phyloP scores from a whole-genome alignment of 345 rosid species.

The Acer saccharum region DNA sequence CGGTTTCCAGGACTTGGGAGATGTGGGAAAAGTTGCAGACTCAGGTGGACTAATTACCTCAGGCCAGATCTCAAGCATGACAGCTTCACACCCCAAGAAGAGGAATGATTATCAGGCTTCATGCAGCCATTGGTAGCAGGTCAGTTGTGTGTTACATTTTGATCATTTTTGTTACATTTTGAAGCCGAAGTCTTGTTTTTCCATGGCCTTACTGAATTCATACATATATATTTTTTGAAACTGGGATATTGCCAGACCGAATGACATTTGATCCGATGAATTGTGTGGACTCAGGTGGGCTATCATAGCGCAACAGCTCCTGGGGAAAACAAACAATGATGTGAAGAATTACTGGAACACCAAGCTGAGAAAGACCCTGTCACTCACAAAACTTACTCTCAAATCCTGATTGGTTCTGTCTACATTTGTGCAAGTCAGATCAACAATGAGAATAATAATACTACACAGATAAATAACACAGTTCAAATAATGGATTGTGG shows the following conservation, averaged over 20 bases:
- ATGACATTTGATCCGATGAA: not conserved
- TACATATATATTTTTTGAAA: too few species aligned
- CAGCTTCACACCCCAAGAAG: conserved; percentile 80
- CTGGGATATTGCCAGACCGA: too few species aligned
- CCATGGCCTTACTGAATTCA: too few species aligned
- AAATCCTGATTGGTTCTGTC: conserved; percentile 81
- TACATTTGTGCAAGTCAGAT: conserved; percentile 46
- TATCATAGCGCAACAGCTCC: conserved; percentile 86
- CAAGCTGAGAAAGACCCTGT: conserved; percentile 87
- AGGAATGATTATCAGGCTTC: conserved; percentile 78
- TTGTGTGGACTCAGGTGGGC: conserved; percentile 63
- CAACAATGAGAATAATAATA: not conserved
- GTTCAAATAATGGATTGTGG: conserved; percentile 21
- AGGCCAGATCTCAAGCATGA: conserved; percentile 65
- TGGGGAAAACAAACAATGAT: conserved; percentile 92
- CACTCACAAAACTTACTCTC: conserved; percentile 90
- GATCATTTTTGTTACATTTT: too few species aligned
- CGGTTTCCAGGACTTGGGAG: conserved; percentile 54
- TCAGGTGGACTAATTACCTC: conserved; percentile 69
- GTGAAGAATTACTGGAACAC: conserved; percentile 96
- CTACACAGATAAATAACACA: conserved; percentile 6
- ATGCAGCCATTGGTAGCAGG: conserved; percentile 95
- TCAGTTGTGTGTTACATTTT: conserved; percentile 17
- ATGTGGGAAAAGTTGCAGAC: conserved; percentile 85
- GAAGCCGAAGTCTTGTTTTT: too few species aligned